Evolutionary conservation across 2,329 filamentous ascomycete genomes (phyloP).

Genomic region (Dichotomopilus funicola): DNA sequence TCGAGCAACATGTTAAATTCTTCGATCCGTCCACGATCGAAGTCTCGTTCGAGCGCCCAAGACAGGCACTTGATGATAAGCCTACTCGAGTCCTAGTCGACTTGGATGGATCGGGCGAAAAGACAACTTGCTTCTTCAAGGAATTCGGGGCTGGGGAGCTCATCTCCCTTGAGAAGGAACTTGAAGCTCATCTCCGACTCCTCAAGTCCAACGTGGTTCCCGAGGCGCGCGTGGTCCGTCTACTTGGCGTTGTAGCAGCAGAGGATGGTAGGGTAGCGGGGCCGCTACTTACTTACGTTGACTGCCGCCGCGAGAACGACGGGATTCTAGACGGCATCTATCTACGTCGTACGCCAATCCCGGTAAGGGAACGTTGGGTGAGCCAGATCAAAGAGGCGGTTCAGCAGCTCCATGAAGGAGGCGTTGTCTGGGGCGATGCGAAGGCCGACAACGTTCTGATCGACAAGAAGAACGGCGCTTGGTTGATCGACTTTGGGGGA

Average conservation of each 20-base stretch:
- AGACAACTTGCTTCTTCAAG: constrained; percentile 13
- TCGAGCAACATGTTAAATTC: constrained; percentile 12
- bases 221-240: constrained; percentile 12
- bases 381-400: constrained; percentile 26
- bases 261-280: constrained; percentile 6
- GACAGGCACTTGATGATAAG: constrained; percentile 5
- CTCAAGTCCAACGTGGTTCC: constrained; percentile 6
- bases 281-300: constrained; percentile 11
- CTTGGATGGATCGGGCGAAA: constrained; percentile 6
- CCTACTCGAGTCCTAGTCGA: constrained; percentile 10
- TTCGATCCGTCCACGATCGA: constrained; percentile 11
- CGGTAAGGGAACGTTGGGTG: constrained; percentile 14
- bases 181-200: constrained; percentile 7
- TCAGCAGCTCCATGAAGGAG: constrained; percentile 24
- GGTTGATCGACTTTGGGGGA: constrained; percentile 36
- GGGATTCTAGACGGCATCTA: constrained; percentile 6
- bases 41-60: constrained; percentile 9
- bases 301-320: constrained; percentile 11
- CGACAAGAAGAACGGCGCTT: constrained; percentile 31
- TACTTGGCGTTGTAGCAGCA: constrained; percentile 8
- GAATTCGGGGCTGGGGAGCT: constrained; percentile 4
- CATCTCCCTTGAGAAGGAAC: constrained; percentile 1
- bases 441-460: constrained; percentile 34
- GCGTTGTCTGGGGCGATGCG: constrained; percentile 29
- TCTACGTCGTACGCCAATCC: constrained; percentile 4